Evolutionary conservation across 805 yeast species (phyloP).

Genomic region (Myxozyma nipponensis): DNA sequence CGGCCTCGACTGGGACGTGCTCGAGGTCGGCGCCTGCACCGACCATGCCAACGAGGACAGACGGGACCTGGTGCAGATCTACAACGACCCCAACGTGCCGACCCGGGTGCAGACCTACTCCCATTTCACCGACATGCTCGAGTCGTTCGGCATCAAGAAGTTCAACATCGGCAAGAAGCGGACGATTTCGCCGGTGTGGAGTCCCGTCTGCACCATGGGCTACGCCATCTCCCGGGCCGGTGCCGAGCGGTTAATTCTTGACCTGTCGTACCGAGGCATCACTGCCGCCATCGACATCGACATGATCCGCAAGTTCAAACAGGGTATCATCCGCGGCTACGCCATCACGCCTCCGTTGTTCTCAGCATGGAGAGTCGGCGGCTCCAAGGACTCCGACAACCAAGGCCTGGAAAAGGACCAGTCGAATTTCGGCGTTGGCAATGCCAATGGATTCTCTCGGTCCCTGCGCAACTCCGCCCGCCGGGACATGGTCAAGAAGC

Average conservation of each 20-base stretch:
- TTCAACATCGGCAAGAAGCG: slow-evolving; percentile 13
- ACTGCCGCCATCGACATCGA: slow-evolving; percentile 15
- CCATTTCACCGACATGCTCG: slow-evolving; percentile 2
- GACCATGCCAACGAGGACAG: slow-evolving; percentile 10
- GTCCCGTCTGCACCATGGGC: slow-evolving; percentile 23
- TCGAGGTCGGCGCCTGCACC: slow-evolving; percentile 13
- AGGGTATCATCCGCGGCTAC: slow-evolving; percentile 14
- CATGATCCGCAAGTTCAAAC: slow-evolving; percentile 8
- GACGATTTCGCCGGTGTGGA: slow-evolving; percentile 10
- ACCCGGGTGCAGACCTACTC: slow-evolving; percentile 1
- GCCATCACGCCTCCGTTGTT: slow-evolving; percentile 16
- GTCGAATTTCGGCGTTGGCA: slow-evolving; percentile 3
- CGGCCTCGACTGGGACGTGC: slow-evolving; percentile 23
- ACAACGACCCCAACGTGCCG: slow-evolving; percentile 17
- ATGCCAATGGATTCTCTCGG: slow-evolving; percentile 2
- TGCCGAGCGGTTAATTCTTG: slow-evolving; percentile 18
- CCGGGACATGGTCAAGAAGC: slow-evolving; percentile 5
- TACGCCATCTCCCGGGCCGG: slow-evolving; percentile 20
- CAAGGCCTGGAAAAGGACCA: background rate
- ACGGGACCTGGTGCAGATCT: slow-evolving; percentile 10
- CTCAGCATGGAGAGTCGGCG: slow-evolving; percentile 19
- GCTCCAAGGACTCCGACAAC: slow-evolving; percentile 17
- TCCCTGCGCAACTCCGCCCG: slow-evolving; percentile 8
- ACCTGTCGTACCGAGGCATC: slow-evolving; percentile 14
- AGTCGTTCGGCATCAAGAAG: slow-evolving; percentile 2